A percentile compares a stretch with the other conserved stretches of the same genome.
phyloP scores from a whole-genome alignment of 371 early-diverging fungal species.

The Lichtheimia hyalospora region DNA sequence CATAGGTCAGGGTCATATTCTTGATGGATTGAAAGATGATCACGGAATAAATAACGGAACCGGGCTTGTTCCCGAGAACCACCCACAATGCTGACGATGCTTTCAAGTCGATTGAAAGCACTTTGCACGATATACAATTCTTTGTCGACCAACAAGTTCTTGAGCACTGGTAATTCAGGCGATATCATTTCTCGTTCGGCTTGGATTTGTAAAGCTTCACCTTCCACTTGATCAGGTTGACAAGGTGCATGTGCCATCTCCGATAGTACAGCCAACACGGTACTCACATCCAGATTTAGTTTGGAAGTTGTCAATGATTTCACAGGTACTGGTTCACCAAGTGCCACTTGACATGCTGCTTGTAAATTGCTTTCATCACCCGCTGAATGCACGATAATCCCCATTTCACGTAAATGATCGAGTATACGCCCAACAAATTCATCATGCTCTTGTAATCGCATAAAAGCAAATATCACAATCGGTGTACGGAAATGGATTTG shows the following conservation, averaged over 20 bases:
- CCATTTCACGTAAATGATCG: constrained; percentile 34
- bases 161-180: constrained; percentile 42
- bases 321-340: background rate
- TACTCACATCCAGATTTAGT: constrained; percentile 59
- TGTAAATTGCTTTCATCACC: constrained; percentile 2
- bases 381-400: constrained; percentile 27
- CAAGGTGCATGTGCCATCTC: constrained; percentile 47
- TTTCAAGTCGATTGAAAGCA: constrained; percentile 48
- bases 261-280: constrained; percentile 50
- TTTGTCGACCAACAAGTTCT: constrained; percentile 30
- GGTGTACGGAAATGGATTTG: constrained; percentile 54
- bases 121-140: constrained; percentile 42
- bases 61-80: constrained; percentile 48
- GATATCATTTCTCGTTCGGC: constrained; percentile 37
- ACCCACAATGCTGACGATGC: constrained; percentile 48
- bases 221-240: constrained; percentile 33
- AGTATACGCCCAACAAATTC: constrained; percentile 38
- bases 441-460: constrained; percentile 41
- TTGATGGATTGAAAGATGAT: constrained; percentile 11
- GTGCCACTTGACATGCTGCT: background rate
- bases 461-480: constrained; percentile 56
- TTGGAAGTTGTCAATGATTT: constrained; percentile 26
- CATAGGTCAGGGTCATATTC: constrained; percentile 26
- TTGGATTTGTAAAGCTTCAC: constrained; percentile 53
- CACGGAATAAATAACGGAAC: constrained; percentile 39